Evolutionary conservation across 768 basidiomycete species (phyloP).

Genomic region (Hydnomerulius pinastri): DNA sequence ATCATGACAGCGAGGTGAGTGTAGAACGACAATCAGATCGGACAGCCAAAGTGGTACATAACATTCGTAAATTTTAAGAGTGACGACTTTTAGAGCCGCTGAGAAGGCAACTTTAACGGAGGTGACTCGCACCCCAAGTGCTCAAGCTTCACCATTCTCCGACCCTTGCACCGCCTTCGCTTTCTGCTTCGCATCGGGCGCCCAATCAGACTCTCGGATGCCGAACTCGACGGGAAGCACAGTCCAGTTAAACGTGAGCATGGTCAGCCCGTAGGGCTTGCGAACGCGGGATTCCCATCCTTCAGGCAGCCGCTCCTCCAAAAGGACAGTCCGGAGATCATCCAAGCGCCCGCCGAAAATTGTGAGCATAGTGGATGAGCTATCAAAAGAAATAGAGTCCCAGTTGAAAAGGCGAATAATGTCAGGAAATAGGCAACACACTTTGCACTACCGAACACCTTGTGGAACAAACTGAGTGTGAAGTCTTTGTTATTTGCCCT

Average conservation of each 20-base stretch:
- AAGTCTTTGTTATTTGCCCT: constrained; percentile 58
- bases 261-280: constrained; percentile 58
- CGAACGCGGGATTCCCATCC: constrained; percentile 69
- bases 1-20: no score
- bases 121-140: no score
- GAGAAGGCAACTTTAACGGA: no score
- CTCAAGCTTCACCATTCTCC: no score
- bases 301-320: constrained; percentile 69
- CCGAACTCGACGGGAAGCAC: constrained; percentile 26
- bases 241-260: constrained; percentile 53
- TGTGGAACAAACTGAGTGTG: constrained; percentile 52
- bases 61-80: no score
- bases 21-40: no score
- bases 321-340: constrained; percentile 55
- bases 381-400: constrained; percentile 22
- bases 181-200: not conserved
- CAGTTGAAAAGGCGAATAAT: not conserved
- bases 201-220: constrained; percentile 24
- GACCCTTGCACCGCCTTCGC: no score
- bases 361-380: constrained; percentile 65
- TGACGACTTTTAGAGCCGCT: no score
- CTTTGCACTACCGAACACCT: constrained; percentile 71
- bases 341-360: constrained; percentile 66
- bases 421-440: constrained; percentile 33
- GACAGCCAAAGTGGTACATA: no score